Percentiles rank a stretch among this genome's conserved stretches.
These are phyloP conservation scores for Bryoerythrophyllum caledonicum DNA, from an alignment of 225 moss, liverwort and hornwort species.

Conservation along the genomic window DNA sequence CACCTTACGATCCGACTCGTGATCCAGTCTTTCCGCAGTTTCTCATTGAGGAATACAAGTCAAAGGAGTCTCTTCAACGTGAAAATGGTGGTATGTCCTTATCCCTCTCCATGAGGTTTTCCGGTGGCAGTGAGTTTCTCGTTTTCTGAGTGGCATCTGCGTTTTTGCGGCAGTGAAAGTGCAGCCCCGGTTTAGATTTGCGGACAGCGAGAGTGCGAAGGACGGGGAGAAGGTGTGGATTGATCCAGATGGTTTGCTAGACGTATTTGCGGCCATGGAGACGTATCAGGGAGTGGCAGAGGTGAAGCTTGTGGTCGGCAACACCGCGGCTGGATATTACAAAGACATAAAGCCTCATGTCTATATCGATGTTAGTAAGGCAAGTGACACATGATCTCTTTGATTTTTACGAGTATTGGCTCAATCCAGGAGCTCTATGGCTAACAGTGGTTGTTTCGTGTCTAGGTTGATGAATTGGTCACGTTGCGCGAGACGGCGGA, in stretches of 20 bases:
- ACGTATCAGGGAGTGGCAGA: conserved; percentile 22
- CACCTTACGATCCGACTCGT: conserved; percentile 35
- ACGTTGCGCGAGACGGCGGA: not conserved
- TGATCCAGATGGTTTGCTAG: conserved; percentile 14
- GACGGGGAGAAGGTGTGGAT: conserved; percentile 33
- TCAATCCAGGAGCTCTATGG: not conserved
- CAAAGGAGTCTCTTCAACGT: not conserved
- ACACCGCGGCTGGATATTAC: conserved; percentile 32
- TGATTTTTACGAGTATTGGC: not conserved
- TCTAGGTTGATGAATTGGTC: conserved; percentile 27
- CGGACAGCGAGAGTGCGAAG: conserved; percentile 10
- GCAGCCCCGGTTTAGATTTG: conserved; percentile 19
- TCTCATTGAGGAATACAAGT: conserved; percentile 37
- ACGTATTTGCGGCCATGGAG: conserved; percentile 33
- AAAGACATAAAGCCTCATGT: conserved; percentile 26
- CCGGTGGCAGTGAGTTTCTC: not conserved
- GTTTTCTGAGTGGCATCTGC: not conserved
- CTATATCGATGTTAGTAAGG: conserved; percentile 34
- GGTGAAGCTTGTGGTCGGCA: conserved; percentile 44
- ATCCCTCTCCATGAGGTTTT: not conserved
- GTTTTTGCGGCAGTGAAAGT: conserved; percentile 15
- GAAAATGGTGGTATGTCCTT: not conserved
- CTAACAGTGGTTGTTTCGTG: no score
- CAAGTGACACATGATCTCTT: not conserved
- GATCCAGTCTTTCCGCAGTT: conserved; percentile 64